These are phyloP conservation scores for Adansonia digitata DNA, from an alignment of 345 rosid genomes.

Conservation along the genomic window DNA sequence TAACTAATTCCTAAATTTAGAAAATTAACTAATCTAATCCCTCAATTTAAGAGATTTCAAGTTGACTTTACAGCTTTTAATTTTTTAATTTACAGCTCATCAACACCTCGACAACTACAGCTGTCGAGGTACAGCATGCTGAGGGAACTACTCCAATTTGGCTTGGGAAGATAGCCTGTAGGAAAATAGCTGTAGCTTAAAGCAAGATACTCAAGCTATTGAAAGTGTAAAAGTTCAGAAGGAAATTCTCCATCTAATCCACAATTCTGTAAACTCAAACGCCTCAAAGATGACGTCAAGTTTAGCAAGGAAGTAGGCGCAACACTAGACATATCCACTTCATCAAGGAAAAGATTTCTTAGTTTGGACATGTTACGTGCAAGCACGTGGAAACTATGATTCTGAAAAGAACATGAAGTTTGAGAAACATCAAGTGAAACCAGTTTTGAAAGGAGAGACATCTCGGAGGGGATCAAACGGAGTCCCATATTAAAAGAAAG, in stretches of 20 bases:
- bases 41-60: too few species aligned
- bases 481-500: not conserved
- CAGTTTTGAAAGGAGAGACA: constrained; percentile 4
- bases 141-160: not conserved
- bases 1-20: too few species aligned
- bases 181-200: not conserved
- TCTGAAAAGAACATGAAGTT: rapidly evolving
- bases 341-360: not conserved
- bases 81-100: too few species aligned
- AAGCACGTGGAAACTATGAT: not conserved
- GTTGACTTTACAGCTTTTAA: too few species aligned
- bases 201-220: not conserved
- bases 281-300: not conserved
- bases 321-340: not conserved
- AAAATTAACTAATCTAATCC: too few species aligned
- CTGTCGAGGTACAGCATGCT: not conserved
- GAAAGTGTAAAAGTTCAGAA: not conserved
- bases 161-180: not conserved
- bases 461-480: not conserved
- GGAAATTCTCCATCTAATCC: constrained; percentile 9
- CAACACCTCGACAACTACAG: too few species aligned
- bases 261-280: not conserved
- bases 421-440: constrained; percentile 13
- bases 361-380: constrained; percentile 3
- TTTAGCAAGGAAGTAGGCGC: not conserved